Conservation (phyloP, 2,329 filamentous ascomycete genomes). For the Ophiostoma populinum region DNA sequence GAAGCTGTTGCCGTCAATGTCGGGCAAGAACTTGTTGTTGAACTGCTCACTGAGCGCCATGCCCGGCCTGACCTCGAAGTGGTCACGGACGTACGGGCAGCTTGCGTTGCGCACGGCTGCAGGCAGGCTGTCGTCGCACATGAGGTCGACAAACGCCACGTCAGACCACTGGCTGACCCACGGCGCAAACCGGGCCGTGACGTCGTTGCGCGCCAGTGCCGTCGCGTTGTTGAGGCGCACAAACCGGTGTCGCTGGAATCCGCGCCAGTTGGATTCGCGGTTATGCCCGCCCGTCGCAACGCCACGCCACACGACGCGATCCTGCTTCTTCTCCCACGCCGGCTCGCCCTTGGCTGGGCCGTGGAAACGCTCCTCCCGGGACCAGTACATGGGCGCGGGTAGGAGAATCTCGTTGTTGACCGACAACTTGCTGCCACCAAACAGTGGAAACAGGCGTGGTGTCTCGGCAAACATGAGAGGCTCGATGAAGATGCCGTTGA, state of each 20-base stretch:
- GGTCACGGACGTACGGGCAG: conserved; percentile 30
- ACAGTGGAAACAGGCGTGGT: conserved; percentile 43
- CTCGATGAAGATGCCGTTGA: conserved; percentile 48
- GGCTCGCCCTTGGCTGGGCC: conserved; percentile 23
- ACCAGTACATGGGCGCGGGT: conserved; percentile 53
- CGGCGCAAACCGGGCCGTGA: conserved; percentile 24
- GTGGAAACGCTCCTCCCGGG: conserved; percentile 42
- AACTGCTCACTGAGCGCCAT: conserved; percentile 36
- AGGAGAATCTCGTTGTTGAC: conserved; percentile 56
- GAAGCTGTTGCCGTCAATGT: conserved; percentile 51
- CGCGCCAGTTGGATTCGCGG: conserved; percentile 44
- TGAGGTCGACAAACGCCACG: conserved; percentile 35
- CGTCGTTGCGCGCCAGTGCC: conserved; percentile 19
- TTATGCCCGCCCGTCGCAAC: conserved; percentile 49
- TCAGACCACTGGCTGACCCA: conserved; percentile 34
- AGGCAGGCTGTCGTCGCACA: conserved; percentile 27
- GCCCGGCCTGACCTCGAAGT: conserved; percentile 24
- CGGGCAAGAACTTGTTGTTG: conserved; percentile 50
- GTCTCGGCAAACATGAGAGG: conserved; percentile 39
- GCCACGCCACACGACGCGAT: conserved; percentile 44
- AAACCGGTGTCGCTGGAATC: conserved; percentile 61
- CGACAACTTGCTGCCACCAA: conserved; percentile 50
- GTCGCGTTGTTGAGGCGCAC: conserved; percentile 52
- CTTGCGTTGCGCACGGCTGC: conserved; percentile 3
- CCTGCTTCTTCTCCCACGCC: conserved; percentile 39